A percentile compares a stretch with the other conserved stretches of the same genome.
Evolutionary conservation across 352 stramenopile species (phyloP).

Genomic region (Globisporangium mamillatum): DNA sequence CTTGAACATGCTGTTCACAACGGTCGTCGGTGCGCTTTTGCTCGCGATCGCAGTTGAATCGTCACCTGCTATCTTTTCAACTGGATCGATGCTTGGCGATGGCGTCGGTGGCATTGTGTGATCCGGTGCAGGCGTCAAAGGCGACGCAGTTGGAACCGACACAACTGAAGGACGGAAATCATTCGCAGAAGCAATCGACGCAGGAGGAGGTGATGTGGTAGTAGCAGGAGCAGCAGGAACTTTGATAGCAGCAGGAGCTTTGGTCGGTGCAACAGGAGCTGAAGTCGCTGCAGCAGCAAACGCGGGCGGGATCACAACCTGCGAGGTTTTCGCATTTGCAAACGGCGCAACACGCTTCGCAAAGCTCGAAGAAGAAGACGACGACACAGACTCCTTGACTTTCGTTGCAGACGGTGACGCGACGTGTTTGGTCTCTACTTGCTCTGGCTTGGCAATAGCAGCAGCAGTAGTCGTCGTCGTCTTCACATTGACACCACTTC

Average conservation of each 20-base stretch:
- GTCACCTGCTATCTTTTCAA: background rate
- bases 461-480: background rate
- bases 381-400: background rate
- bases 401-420: constrained; percentile 4
- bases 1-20: constrained; percentile 36
- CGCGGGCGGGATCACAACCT: constrained; percentile 3
- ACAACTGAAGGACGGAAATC: constrained; percentile 16
- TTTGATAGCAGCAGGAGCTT: background rate
- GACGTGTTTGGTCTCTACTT: background rate
- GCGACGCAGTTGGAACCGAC: constrained; percentile 13
- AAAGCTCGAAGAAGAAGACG: constrained; percentile 12
- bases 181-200: background rate
- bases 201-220: background rate
- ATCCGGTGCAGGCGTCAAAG: constrained; percentile 35
- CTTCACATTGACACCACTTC: constrained; percentile 6
- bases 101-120: constrained; percentile 25
- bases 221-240: background rate
- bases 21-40: constrained; percentile 13
- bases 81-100: constrained; percentile 22
- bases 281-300: background rate
- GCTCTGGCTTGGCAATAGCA: background rate
- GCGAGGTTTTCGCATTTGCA: background rate
- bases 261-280: background rate
- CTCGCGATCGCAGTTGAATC: background rate
- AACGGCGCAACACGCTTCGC: constrained; percentile 19